These are phyloP conservation scores for Paecilomyces fulvus DNA, from an alignment of 2,329 filamentous ascomycete genomes.

Conservation along the genomic window DNA sequence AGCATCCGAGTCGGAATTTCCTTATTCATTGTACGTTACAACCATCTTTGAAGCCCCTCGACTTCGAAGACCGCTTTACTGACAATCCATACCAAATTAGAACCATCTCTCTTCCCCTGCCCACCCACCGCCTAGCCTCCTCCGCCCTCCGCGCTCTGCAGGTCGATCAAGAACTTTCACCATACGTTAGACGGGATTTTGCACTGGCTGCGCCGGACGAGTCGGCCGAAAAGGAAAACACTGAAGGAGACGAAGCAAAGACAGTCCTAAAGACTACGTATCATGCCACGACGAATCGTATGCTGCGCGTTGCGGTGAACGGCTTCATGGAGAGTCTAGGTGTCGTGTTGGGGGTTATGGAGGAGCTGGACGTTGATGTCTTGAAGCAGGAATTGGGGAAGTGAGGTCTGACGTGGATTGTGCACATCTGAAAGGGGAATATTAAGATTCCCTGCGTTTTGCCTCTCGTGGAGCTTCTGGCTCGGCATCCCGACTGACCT, in stretches of 20 bases:
- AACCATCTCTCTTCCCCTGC: conserved; percentile 70
- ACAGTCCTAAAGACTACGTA: conserved; percentile 66
- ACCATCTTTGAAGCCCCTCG: neutral
- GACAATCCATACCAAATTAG: conserved; percentile 37
- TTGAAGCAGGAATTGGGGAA: conserved; percentile 39
- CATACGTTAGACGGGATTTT: conserved; percentile 67
- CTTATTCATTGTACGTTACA: conserved; percentile 28
- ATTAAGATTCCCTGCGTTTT: neutral
- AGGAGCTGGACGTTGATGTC: conserved; percentile 79
- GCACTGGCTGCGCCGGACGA: conserved; percentile 37
- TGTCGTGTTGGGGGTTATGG: conserved; percentile 81
- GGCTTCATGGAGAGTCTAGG: conserved; percentile 87
- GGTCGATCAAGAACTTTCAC: conserved; percentile 84
- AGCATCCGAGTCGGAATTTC: conserved; percentile 22
- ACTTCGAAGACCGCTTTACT: neutral
- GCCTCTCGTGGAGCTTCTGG: neutral
- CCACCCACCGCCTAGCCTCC: conserved; percentile 65
- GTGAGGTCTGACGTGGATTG: conserved; percentile 6
- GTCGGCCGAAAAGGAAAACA: conserved; percentile 10
- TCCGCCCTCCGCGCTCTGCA: conserved; percentile 66
- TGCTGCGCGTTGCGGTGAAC: conserved; percentile 93
- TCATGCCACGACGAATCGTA: conserved; percentile 83
- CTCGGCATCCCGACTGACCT: neutral
- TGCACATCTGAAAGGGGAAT: neutral
- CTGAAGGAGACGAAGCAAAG: conserved; percentile 25